phyloP scores from a whole-genome alignment of 2,329 filamentous ascomycete species.

The Xylariaceae sp. region DNA sequence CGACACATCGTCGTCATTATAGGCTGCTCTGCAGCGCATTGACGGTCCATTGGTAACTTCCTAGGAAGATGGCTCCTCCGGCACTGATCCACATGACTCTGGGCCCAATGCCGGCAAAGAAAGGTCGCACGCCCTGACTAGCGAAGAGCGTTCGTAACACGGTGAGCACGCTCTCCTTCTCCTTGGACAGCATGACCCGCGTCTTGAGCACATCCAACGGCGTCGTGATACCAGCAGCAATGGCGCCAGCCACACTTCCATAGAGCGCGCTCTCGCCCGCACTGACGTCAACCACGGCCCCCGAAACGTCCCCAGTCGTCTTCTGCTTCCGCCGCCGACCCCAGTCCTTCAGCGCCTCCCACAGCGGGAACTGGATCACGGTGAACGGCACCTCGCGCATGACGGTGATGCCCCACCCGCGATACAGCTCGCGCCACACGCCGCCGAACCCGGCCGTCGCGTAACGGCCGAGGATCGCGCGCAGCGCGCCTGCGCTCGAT shows the following conservation, averaged over 20 bases:
- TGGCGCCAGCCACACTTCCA: constrained; percentile 74
- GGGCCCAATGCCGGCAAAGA: constrained; percentile 73
- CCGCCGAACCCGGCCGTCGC: constrained; percentile 41
- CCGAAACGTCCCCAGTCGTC: constrained; percentile 7
- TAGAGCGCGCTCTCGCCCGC: constrained; percentile 78
- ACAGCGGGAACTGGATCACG: constrained; percentile 93
- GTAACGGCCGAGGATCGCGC: constrained; percentile 58
- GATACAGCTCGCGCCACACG: constrained; percentile 80
- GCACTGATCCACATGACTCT: constrained; percentile 91
- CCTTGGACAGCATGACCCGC: constrained; percentile 81
- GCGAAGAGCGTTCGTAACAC: constrained; percentile 61
- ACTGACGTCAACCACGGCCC: constrained; percentile 43
- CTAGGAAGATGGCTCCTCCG: constrained; percentile 89
- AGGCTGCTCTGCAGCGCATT: constrained; percentile 58
- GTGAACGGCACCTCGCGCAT: constrained; percentile 97
- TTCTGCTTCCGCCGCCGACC: constrained; percentile 41
- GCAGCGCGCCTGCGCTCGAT: constrained; percentile 60
- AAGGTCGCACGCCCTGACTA: constrained; percentile 60
- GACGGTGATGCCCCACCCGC: constrained; percentile 87
- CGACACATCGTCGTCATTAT: constrained; percentile 6
- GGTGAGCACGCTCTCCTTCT: constrained; percentile 55
- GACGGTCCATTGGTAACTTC: constrained; percentile 83
- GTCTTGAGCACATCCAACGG: constrained; percentile 97
- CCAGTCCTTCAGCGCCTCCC: constrained; percentile 85
- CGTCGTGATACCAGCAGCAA: constrained; percentile 84